Evolutionary conservation across 768 basidiomycete species (phyloP), one percentile per base, ranked within the genome.

Genomic region (Coprinopsis strossmayeri): DNA sequence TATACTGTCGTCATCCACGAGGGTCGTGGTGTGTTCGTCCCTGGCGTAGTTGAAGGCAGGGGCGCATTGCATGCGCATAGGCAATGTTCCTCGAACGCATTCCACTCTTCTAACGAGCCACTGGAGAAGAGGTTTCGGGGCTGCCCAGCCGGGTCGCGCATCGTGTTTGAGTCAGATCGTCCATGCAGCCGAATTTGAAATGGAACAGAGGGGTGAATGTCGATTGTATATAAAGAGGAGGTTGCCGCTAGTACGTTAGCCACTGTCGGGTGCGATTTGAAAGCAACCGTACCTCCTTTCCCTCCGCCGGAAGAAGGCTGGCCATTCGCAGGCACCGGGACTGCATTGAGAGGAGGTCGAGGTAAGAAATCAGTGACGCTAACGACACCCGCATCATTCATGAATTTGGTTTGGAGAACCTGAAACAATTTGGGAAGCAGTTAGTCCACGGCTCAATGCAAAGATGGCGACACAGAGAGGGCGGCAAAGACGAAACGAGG

Each of bases 21-120:
- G 70, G 24, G 72, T 62, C 1, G 87, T 86, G 5, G 72, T 77
- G 64, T 98, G 95, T 2, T 71, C 42, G 41, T 82, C 76, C 11
- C 87, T 76, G 0, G 91, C 93, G 58, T 99, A 99, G 64, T 96
- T 85, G 79, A 99, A 99, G 0, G 93, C 95, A 0, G 95, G 95
- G 0, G 91, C 91, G 57, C 91, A 93, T 68, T 98, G 90, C 64
- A 97, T 76, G 49, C 79, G 74, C 46, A 95, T 71, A 0, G 89
- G 83, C 26, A 96, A 70, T 5, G 61, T 75, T 0, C 95, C 95
- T 15, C 95, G 86, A 55, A 97, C 80, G 51, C 90, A 86, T 70
- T 91, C 90, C 37, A 94, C 79, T 41, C 85, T 82, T 1, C 91
- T 82, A 49, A 91, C 73, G 38, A 94, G 73, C 91, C 91, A 94